A percentile compares a stretch with the other conserved stretches of the same genome.
Conservation (phyloP, 2,329 filamentous ascomycete species). For the Thielaviopsis ethacetica region DNA sequence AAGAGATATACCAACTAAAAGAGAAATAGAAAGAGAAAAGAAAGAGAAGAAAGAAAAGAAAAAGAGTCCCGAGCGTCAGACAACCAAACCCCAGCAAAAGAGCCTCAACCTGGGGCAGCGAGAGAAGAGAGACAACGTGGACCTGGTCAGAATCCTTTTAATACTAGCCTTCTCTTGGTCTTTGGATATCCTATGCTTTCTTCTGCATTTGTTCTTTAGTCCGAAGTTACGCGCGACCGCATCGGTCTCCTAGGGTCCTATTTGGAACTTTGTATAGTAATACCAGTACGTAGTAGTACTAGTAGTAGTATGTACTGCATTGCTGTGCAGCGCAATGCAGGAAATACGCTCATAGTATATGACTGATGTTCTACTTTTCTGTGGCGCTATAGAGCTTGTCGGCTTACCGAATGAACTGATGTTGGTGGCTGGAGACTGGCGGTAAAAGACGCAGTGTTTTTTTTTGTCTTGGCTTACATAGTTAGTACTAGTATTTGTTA, state of each 20-base stretch:
- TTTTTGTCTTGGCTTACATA: not conserved
- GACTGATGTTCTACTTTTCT: not conserved
- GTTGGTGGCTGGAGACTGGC: not conserved
- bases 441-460: too few relatives aligned
- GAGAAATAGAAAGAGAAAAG: too few relatives aligned
- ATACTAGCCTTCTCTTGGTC: not conserved
- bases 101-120: slow-evolving; percentile 5
- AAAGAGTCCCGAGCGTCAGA: slow-evolving; percentile 10
- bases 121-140: not conserved
- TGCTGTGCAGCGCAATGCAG: too few relatives aligned
- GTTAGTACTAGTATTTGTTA: not conserved
- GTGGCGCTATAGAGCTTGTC: not conserved
- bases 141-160: not conserved
- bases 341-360: too few relatives aligned
- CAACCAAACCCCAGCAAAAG: not conserved
- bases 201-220: not conserved
- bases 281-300: too few relatives aligned
- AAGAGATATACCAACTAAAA: too few relatives aligned
- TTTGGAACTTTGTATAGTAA: too few relatives aligned
- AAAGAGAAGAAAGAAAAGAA: not conserved
- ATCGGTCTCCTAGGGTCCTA: too few relatives aligned
- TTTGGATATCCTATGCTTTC: not conserved
- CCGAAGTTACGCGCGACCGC: not conserved
- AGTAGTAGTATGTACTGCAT: too few relatives aligned
- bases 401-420: not conserved